Base-by-base conservation (phyloP, 768 basidiomycete species). In the Hygrocybe coccinea region DNA sequence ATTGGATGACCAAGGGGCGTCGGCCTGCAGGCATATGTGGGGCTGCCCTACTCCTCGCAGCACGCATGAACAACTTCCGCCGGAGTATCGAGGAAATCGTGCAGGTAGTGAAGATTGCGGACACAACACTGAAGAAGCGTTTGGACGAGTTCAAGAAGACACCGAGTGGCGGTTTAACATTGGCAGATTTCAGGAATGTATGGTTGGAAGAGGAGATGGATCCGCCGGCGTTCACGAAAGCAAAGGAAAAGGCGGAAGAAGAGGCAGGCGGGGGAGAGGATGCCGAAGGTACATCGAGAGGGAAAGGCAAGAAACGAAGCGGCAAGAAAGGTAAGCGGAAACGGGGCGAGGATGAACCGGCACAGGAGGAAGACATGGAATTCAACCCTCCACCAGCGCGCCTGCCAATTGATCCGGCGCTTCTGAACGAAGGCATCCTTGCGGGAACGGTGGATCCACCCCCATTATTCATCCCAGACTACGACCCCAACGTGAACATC, bases 71-170 rank as follows among this genome's bases (percentile, higher is more conserved):
- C 74, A 97, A 97, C 69, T 98, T 95, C 65, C 77, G 95, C 41
- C 78, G 97, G 45, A 91, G 87, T 22, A 79, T 97, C 10, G 90
- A 95, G 66, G 97, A 99, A 70, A 89, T 99, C 46, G 94, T 97
- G 17, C 97, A 99, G 67, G 94, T 99, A 14, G 97, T 98, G 61
- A 99, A 98, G 73, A 97, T 97, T 61, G 92, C 94, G n/a, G 94
- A 97, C 64, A 86, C 85, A 10, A 99, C 97, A 3, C 72, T 99
- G 41, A 85, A 86, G 73, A 97, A 95, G 70, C 83, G 97, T 15
- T 74, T 99, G 14, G 89, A 94, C 22, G 97, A 99, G 73, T 99
- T 99, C 77, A 91, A 86, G 67, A 83, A 82, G 61, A 97, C 94
- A 1, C 85, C 87, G 0, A 91, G 89, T 63, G 93, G 91, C 11